A percentile compares a stretch with the other conserved stretches of the same genome.
Conservation (phyloP, 2,329 filamentous ascomycete genomes). For the Calonectria ilicicola region DNA sequence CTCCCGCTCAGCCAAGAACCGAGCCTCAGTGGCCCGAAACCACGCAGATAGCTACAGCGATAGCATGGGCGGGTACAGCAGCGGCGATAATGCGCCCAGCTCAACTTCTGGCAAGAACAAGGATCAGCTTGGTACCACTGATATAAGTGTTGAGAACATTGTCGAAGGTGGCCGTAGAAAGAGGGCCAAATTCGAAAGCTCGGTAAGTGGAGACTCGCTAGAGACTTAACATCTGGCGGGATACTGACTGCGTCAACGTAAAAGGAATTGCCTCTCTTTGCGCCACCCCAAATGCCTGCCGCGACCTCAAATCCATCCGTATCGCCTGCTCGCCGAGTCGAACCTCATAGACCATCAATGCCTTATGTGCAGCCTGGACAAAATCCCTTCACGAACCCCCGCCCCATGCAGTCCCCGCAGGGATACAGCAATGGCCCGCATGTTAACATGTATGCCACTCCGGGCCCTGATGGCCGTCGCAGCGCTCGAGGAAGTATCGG, state of each 20-base stretch:
- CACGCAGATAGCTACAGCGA: conserved; percentile 74
- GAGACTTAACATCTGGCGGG: conserved; percentile 27
- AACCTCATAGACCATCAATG: conserved; percentile 77
- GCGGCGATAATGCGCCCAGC: conserved; percentile 83
- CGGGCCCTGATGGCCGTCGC: conserved; percentile 71
- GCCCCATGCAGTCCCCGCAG: conserved; percentile 86
- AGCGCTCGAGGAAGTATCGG: conserved; percentile 71
- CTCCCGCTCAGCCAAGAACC: conserved; percentile 77
- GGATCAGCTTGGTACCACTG: conserved; percentile 91
- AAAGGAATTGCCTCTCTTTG: conserved; percentile 95
- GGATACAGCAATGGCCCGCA: conserved; percentile 70
- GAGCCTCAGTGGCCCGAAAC: conserved; percentile 58
- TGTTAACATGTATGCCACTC: conserved; percentile 71
- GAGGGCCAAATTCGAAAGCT: conserved; percentile 95
- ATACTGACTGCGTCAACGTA: conserved; percentile 48
- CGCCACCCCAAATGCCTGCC: conserved; percentile 92
- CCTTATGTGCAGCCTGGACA: conserved; percentile 82
- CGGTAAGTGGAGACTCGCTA: conserved; percentile 73
- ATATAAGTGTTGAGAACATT: conserved; percentile 98
- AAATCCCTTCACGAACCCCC: conserved; percentile 82
- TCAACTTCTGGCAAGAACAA: conserved; percentile 80
- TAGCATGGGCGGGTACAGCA: conserved; percentile 81
- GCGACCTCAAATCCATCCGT: conserved; percentile 98
- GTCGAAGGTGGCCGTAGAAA: conserved; percentile 96
- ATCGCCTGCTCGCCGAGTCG: conserved; percentile 86